Base-by-base conservation (phyloP, 2,329 filamentous ascomycete species). In the Clonostachys chloroleuca region DNA sequence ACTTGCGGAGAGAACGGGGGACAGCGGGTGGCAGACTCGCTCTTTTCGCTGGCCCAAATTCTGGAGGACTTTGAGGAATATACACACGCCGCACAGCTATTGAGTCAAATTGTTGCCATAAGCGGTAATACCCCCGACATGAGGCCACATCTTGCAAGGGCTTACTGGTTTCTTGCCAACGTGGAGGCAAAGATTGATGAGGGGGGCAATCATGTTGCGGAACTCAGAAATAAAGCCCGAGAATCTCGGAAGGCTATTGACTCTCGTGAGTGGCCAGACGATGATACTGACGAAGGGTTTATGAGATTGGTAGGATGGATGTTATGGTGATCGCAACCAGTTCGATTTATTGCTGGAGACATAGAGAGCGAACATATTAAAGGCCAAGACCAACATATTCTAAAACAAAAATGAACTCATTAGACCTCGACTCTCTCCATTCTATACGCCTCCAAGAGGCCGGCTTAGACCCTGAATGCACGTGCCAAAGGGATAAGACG, bases 401-500 rank as follows among this genome's bases (percentile, higher is more conserved):
- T 30, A 30, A 8, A 30, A 30, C 8, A 8, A 30, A 30, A 30
- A 30, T 10, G 9, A 10, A 30, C 3, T 10, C 1, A 30, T 30
- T 56, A 55, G 18, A 66, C 44, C 61, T 44, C 54, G 18, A 54
- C 53, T 4, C 52, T 62, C 39, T 40, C 30, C 5, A 56, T 62
- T 49, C 61, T 59, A 10, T 69, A 68, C 6, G 64, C 62, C 8
- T 66, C 70, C 62, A 67, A 66, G 53, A 59, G 58, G n/a, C 65
- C 57, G 6, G 3, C 24, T 30, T 30, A 30, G 70, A 74, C 51
- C 65, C 70, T 1, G 71, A 70, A n/a, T 1, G 71, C 70, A 16
- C 73, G 72, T 55, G 69, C 64, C 6, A 63, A 61, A 52, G 74
- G 74, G 54, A 70, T 73, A 44, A 51, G 67, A 51, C 16, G 7